Percentiles rank a stretch among this genome's conserved stretches.
Conservation (phyloP, 1,139 yeast genomes). For the Saccharomyces hybrid region DNA sequence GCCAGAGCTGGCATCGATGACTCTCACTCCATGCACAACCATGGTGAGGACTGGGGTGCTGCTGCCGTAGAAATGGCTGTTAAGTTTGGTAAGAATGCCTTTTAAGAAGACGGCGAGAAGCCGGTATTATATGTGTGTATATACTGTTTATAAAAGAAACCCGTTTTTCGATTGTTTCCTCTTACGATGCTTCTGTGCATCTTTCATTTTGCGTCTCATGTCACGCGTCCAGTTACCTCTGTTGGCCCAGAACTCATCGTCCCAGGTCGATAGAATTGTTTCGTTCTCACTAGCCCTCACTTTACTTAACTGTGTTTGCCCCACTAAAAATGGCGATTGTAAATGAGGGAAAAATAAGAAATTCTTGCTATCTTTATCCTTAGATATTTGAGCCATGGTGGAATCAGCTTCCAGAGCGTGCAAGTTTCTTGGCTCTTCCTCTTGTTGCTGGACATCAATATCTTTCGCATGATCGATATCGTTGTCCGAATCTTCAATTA, state of each 20-base stretch:
- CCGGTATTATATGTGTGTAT: not conserved
- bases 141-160: constrained; percentile 7
- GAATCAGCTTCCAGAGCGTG: not conserved
- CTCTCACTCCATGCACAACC: constrained; percentile 67
- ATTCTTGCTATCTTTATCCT: constrained; percentile 17
- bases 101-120: constrained; percentile 1
- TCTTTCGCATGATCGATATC: constrained; percentile 34
- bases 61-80: constrained; percentile 96
- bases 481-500: constrained; percentile 33
- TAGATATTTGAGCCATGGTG: not conserved
- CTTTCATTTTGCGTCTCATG: constrained; percentile 68
- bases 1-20: constrained; percentile 88
- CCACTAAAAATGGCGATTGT: constrained; percentile 76
- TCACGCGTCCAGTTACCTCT: constrained; percentile 77
- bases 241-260: constrained; percentile 71
- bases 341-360: constrained; percentile 68
- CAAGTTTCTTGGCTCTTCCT: constrained; percentile 8
- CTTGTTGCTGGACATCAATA: constrained; percentile 4
- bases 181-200: constrained; percentile 53
- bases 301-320: constrained; percentile 73
- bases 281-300: constrained; percentile 36
- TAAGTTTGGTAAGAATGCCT: constrained; percentile 36
- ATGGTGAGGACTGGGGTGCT: constrained; percentile 97
- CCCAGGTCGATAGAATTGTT: constrained; percentile 51
- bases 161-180: constrained; percentile 36